phyloP scores from a whole-genome alignment of 2,329 filamentous ascomycete genomes.

The Ophiocordyceps polyrhachis-furcata region DNA sequence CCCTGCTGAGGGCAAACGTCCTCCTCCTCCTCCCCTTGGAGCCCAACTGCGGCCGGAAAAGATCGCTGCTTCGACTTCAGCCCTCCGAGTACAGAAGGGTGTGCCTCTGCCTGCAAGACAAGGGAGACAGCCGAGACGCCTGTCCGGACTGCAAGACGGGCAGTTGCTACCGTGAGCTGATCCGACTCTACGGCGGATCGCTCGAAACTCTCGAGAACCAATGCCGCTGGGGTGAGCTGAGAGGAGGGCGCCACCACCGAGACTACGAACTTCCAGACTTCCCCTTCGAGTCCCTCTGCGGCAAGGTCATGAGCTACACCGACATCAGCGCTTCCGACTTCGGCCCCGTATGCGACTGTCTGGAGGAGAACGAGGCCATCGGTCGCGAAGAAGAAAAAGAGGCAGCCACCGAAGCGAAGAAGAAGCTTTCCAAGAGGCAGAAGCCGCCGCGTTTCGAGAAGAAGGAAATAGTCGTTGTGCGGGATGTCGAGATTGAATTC shows the following conservation, averaged over 20 bases:
- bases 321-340: not conserved
- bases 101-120: not conserved
- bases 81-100: not conserved
- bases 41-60: not conserved
- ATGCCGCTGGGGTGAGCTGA: not conserved
- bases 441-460: not conserved
- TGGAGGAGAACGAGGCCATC: not conserved
- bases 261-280: not conserved
- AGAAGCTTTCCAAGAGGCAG: not conserved
- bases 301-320: not conserved
- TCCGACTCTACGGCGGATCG: not conserved
- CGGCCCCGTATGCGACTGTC: not conserved
- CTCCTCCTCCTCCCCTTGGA: not conserved
- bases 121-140: not conserved
- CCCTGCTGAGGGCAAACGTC: not conserved
- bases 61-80: not conserved
- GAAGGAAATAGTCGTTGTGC: not conserved
- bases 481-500: not conserved
- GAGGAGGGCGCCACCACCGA: not conserved
- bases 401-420: not conserved
- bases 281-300: not conserved
- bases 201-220: not conserved
- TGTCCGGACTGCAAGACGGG: not conserved
- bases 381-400: not conserved
- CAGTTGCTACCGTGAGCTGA: not conserved